phyloP scores from a whole-genome alignment of 495 filamentous ascomycete species.

The Neurospora terricola region DNA sequence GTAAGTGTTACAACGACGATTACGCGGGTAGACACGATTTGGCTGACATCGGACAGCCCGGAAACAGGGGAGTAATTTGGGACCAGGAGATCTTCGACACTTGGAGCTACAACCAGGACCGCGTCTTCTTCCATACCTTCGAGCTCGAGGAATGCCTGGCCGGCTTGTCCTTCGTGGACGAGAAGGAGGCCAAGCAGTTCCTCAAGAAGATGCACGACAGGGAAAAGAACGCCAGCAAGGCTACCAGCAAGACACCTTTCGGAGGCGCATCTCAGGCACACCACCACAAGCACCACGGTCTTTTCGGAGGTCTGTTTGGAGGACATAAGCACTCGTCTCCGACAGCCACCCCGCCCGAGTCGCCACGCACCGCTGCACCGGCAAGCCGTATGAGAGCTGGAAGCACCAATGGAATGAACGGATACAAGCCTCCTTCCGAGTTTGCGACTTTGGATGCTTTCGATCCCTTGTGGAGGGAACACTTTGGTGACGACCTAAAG shows the following conservation, averaged over 20 bases:
- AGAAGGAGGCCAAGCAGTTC: slow-evolving; percentile 93
- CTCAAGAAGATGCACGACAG: slow-evolving; percentile 89
- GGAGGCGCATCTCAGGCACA: slow-evolving; percentile 41
- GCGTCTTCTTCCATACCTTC: slow-evolving; percentile 94
- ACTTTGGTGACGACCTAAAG: slow-evolving; percentile 67
- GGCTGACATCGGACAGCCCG: slow-evolving; percentile 43
- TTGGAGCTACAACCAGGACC: slow-evolving; percentile 90
- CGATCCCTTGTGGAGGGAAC: slow-evolving; percentile 75
- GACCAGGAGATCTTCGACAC: slow-evolving; percentile 95
- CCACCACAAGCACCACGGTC: slow-evolving; percentile 33
- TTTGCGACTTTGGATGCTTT: slow-evolving; percentile 66
- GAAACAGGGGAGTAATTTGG: slow-evolving; percentile 87
- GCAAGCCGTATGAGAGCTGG: slow-evolving; percentile 40
- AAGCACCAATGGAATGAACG: slow-evolving; percentile 27
- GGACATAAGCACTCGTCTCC: slow-evolving; percentile 58
- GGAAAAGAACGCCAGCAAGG: slow-evolving; percentile 87
- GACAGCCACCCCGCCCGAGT: slow-evolving; percentile 38
- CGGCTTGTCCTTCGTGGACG: slow-evolving; percentile 83
- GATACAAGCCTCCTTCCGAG: slow-evolving; percentile 32
- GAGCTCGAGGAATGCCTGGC: slow-evolving; percentile 87
- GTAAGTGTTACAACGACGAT: slow-evolving; percentile 41
- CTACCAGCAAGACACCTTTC: slow-evolving; percentile 68
- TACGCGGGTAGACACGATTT: neutral
- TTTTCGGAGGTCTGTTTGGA: slow-evolving; percentile 59
- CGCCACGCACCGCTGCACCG: slow-evolving; percentile 36